Evolutionary conservation across 1,284 basidiomycete genomes (phyloP).

Genomic region (Marasmius tenuissimus): DNA sequence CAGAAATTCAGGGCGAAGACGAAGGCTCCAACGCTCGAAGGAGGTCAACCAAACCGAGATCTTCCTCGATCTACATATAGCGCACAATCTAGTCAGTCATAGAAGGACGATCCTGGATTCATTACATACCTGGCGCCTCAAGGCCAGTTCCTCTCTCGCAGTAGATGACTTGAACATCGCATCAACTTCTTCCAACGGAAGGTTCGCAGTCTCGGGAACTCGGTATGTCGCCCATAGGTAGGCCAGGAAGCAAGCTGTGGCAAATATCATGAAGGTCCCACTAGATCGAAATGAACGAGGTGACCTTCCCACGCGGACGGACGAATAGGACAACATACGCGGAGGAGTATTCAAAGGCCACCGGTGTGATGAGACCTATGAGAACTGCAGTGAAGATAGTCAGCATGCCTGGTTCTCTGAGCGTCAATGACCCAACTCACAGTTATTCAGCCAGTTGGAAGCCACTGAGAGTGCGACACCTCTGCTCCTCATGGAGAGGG

Average conservation of each 20-base stretch:
- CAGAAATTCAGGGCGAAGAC: background rate
- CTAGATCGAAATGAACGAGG: slow-evolving; percentile 28
- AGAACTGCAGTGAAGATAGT: slow-evolving; percentile 48
- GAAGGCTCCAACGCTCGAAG: slow-evolving; percentile 1
- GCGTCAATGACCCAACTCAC: slow-evolving; percentile 36
- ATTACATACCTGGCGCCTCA: slow-evolving; percentile 47
- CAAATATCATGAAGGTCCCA: slow-evolving; percentile 68
- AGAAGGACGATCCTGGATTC: background rate
- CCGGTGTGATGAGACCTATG: slow-evolving; percentile 78
- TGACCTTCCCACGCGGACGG: background rate
- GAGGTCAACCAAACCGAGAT: slow-evolving; percentile 17
- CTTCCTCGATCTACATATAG: slow-evolving; percentile 24
- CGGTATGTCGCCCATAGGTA: slow-evolving; percentile 67
- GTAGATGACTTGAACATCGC: slow-evolving; percentile 59
- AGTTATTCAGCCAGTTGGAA: slow-evolving; percentile 83
- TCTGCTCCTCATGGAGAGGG: slow-evolving; percentile 81
- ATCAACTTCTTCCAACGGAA: slow-evolving; percentile 79
- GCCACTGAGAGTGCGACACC: slow-evolving; percentile 85
- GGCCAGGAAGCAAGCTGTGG: slow-evolving; percentile 59
- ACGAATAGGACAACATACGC: slow-evolving; percentile 39
- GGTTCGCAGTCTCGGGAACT: slow-evolving; percentile 77
- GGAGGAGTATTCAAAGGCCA: slow-evolving; percentile 63
- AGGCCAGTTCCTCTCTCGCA: slow-evolving; percentile 49
- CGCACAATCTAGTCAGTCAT: background rate
- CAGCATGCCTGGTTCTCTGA: slow-evolving; percentile 20